These are phyloP conservation scores for Talaromyces marneffei DNA, from an alignment of 2,329 filamentous ascomycete genomes.

Conservation along the genomic window DNA sequence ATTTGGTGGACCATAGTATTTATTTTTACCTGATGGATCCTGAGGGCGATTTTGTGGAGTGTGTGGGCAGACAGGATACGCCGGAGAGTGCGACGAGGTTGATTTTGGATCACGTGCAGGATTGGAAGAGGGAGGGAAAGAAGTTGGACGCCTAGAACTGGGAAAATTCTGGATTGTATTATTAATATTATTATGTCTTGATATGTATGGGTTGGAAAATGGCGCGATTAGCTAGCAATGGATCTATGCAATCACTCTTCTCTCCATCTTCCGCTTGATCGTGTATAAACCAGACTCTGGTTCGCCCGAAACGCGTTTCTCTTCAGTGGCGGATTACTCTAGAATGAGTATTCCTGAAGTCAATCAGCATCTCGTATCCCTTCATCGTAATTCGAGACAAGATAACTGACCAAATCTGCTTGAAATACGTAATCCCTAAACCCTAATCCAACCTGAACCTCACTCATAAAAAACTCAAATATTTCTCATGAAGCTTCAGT, in stretches of 20 bases:
- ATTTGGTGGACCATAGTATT: constrained; percentile 96
- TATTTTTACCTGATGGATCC: constrained; percentile 99
- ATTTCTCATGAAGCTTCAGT: background rate
- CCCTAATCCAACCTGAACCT: background rate
- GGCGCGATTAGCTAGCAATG: constrained; percentile 21
- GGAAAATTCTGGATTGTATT: background rate
- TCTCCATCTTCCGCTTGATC: background rate
- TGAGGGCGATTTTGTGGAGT: constrained; percentile 96
- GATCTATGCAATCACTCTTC: constrained; percentile 23
- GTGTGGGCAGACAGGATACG: constrained; percentile 88
- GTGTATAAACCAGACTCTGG: background rate
- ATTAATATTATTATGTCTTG: background rate
- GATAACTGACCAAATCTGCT: background rate
- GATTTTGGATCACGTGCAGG: constrained; percentile 78
- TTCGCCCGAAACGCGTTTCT: background rate
- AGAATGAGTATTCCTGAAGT: too few species aligned
- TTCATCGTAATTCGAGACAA: background rate
- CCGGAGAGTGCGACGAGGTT: constrained; percentile 77
- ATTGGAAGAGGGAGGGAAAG: constrained; percentile 57
- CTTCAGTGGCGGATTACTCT: too few species aligned
- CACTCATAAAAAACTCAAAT: background rate
- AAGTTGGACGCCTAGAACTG: constrained; percentile 40
- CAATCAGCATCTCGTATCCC: background rate
- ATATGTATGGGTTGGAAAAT: background rate
- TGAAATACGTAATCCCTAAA: too few species aligned